phyloP scores from a whole-genome alignment of 2,329 filamentous ascomycete species.

The Epichloe gansuensis region DNA sequence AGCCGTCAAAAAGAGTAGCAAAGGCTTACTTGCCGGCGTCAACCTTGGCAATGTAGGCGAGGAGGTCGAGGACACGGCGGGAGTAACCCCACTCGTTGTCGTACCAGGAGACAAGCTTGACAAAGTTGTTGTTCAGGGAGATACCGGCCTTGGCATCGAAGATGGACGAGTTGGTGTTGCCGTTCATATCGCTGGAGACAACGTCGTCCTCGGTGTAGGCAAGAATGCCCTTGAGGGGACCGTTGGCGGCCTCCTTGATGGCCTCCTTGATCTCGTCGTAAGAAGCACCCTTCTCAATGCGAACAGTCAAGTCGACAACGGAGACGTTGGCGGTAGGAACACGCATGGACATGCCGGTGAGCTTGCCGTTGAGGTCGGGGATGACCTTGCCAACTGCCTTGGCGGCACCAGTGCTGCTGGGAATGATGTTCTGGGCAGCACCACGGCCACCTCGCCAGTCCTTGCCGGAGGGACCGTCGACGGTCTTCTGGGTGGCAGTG shows the following conservation, averaged over 20 bases:
- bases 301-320: conserved; percentile 92
- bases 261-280: conserved; percentile 89
- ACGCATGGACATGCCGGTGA: conserved; percentile 99
- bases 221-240: conserved; percentile 78
- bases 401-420: conserved; percentile 95
- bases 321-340: conserved; percentile 98
- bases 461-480: conserved; percentile 94
- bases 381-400: conserved; percentile 99
- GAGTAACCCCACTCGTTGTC: conserved; percentile 99
- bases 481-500: conserved; percentile 99
- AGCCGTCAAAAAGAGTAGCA: not conserved
- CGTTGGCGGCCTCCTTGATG: conserved; percentile 78
- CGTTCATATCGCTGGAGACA: conserved; percentile 88
- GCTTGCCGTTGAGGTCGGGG: conserved; percentile 94
- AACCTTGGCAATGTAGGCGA: conserved; percentile 67
- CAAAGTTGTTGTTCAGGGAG: conserved; percentile 94
- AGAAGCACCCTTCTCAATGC: conserved; percentile 76
- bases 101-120: conserved; percentile 98
- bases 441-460: conserved; percentile 99
- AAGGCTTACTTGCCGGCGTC: conserved; percentile 43
- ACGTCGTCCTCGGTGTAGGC: conserved; percentile 95
- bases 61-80: conserved; percentile 79
- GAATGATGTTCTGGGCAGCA: conserved; percentile 99
- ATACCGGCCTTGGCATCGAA: conserved; percentile 99
- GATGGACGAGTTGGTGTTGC: conserved; percentile 89